Base-by-base conservation (phyloP, 2,329 filamentous ascomycete species). In the Aspergillus pseudotamarii region DNA sequence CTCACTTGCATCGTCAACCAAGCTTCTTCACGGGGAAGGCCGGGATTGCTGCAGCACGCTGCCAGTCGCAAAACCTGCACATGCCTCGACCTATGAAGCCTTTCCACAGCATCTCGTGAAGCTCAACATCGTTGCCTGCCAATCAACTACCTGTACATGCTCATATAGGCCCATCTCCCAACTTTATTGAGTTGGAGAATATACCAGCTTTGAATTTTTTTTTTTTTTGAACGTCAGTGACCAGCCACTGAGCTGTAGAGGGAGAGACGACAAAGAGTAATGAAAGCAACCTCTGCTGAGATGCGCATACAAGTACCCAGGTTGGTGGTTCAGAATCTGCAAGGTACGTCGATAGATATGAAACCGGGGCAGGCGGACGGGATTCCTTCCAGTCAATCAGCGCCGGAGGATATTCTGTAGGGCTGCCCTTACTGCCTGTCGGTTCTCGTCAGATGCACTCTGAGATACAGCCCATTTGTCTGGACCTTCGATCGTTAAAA, bases 341-440 rank as follows among this genome's bases (percentile, higher is more conserved):
- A 69, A 70, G 66, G 68, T 61, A 64, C 45, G 32, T 64, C 21
- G 59, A 66, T 59, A 61, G 60, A 62, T 63, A 36, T 67, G 65
- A 68, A 64, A 67, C 63, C 58, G 57, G 61, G 36, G 48, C 61
- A 55, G 60, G 50, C 53, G 63, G 61, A 56, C 26, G 41, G 21
- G 51, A 41, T 59, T 58, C 54, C 59, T 53, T 41, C 45, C 60
- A 64, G 45, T 60, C 58, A 64, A 63, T 57, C 57, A 55, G 55
- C 36, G 43, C 46, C 59, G 59, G 62, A 63, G 34, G 19, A 26
- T 41, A 16, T 21, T 26, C 12, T 26, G 32, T 55, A 54, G 19
- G 57, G 28, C 38, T 41, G 28, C 58, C 66, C 64, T 67, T 67
- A 32, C 60, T 50, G 53, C 26, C 34, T 30, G 51, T 32, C 34